A percentile compares a stretch with the other conserved stretches of the same genome.
Conservation (phyloP, 176 grass and related monocot species). For the Cenchrus fungigraminus region DNA sequence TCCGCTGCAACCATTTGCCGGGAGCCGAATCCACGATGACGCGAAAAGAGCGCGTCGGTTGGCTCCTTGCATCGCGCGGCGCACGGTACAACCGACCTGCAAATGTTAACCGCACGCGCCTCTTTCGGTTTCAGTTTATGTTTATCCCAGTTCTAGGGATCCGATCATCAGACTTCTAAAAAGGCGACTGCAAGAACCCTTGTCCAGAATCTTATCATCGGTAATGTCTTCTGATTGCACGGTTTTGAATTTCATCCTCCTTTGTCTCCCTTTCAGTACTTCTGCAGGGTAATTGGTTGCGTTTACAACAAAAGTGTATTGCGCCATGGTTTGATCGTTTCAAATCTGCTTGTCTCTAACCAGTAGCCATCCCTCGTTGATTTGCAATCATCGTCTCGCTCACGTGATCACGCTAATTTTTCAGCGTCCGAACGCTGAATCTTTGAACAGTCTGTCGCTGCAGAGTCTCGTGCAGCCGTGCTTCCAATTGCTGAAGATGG, state of each 20-base stretch:
- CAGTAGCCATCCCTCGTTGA: too few species aligned
- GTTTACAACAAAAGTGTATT: neutral
- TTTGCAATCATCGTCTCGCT: neutral
- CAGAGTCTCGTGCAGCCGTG: neutral
- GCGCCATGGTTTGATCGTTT: neutral
- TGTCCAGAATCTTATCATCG: neutral
- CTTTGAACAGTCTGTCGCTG: neutral
- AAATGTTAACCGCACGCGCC: conserved; percentile 23
- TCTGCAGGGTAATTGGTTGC: neutral
- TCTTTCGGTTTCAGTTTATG: conserved; percentile 6
- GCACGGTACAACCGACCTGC: neutral
- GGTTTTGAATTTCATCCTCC: neutral
- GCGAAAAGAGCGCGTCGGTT: conserved; percentile 28
- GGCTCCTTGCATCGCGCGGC: neutral
- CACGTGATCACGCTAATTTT: neutral
- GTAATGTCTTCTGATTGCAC: neutral
- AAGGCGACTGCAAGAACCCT: neutral
- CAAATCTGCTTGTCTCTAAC: neutral
- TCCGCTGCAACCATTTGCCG: neutral
- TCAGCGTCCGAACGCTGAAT: neutral
- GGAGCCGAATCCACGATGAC: conserved; percentile 11
- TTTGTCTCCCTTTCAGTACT: neutral
- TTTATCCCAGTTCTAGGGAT: neutral
- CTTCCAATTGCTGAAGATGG: conserved; percentile 50
- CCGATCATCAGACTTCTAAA: neutral